Evolutionary conservation across 306 rosid species (phyloP).

Genomic region (Acacia acuminata): DNA sequence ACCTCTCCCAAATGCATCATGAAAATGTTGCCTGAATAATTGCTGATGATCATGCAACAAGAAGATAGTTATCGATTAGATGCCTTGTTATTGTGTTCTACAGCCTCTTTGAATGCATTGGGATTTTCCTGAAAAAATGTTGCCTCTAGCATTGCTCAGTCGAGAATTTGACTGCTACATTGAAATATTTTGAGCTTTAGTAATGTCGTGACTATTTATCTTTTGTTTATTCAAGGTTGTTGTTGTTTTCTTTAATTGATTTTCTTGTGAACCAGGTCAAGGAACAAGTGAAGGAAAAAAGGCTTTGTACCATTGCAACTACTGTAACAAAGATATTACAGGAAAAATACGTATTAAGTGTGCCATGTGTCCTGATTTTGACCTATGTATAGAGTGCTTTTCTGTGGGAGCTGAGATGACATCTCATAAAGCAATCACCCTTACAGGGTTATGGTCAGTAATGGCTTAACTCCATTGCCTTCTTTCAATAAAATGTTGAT

Average conservation of each 20-base stretch:
- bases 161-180: not conserved
- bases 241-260: not conserved
- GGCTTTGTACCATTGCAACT: conserved; percentile 95
- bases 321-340: conserved; percentile 93
- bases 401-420: conserved; percentile 96
- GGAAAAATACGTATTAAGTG: conserved; percentile 97
- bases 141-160: conserved; percentile 8
- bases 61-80: conserved; percentile 7
- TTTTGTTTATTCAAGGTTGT: conserved; percentile 13
- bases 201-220: not conserved
- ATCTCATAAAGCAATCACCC: conserved; percentile 89
- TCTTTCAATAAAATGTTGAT: not conserved
- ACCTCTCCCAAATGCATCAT: not conserved
- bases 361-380: conserved; percentile 90
- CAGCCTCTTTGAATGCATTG: not conserved
- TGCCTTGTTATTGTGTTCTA: not conserved
- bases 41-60: not conserved
- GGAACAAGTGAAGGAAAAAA: conserved; percentile 83
- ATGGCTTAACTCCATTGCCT: not conserved
- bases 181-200: not conserved
- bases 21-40: not conserved
- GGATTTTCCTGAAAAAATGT: not conserved
- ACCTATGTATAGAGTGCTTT: conserved; percentile 91
- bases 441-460: conserved; percentile 93
- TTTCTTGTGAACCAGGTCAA: conserved; percentile 59